Conservation (phyloP, 306 rosid species). For the Malus fusca region DNA sequence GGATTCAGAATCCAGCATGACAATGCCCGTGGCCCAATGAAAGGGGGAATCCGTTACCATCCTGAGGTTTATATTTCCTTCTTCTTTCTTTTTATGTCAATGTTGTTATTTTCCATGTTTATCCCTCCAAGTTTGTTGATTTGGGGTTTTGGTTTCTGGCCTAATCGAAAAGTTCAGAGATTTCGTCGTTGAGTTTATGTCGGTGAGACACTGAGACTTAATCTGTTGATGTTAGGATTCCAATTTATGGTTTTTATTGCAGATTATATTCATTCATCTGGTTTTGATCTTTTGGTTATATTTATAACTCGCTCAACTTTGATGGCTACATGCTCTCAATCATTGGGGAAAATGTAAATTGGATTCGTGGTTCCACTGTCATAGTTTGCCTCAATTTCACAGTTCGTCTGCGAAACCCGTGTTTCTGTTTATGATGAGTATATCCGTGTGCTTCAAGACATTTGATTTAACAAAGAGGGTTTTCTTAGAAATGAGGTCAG, state of each 20-base stretch:
- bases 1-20: conserved; percentile 79
- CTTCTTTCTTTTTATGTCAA: neutral
- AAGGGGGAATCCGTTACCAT: conserved; percentile 74
- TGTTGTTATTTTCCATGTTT: neutral
- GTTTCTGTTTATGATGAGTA: neutral
- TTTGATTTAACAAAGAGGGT: neutral
- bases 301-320: neutral
- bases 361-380: neutral
- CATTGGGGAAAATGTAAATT: neutral
- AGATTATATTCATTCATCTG: neutral
- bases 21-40: conserved; percentile 86
- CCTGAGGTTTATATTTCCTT: conserved; percentile 44
- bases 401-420: neutral
- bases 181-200: neutral
- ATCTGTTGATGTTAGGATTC: neutral
- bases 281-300: neutral
- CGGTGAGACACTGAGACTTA: neutral
- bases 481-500: neutral
- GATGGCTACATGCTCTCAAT: neutral
- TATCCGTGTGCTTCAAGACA: neutral
- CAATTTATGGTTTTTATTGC: neutral
- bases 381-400: neutral
- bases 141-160: conserved; percentile 7
- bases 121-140: neutral
- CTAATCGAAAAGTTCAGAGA: neutral